A percentile compares a stretch with the other conserved stretches of the same genome.
These are phyloP conservation scores for Gentiana macrophylla DNA, from an alignment of 257 asterid genomes.

Conservation along the genomic window DNA sequence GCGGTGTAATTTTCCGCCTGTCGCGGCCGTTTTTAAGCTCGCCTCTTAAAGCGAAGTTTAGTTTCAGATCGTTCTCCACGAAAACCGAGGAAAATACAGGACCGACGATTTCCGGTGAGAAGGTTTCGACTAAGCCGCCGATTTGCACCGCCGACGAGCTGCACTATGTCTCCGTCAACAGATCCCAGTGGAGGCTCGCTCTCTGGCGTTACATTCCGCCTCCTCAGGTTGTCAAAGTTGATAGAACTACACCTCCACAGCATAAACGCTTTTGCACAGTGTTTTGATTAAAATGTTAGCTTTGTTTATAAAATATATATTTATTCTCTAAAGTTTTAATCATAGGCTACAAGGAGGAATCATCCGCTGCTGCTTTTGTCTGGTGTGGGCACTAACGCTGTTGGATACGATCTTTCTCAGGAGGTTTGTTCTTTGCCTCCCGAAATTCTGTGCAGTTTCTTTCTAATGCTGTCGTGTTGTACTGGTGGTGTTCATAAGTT, in stretches of 20 bases:
- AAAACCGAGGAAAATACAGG: slow-evolving; percentile 6
- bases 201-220: slow-evolving; percentile 93
- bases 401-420: slow-evolving; percentile 93
- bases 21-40: slow-evolving; percentile 14
- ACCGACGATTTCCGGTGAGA: slow-evolving; percentile 15
- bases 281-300: not conserved
- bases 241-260: not conserved
- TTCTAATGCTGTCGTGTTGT: no score
- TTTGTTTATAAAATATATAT: not conserved
- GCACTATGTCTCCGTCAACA: slow-evolving; percentile 64
- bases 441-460: not conserved
- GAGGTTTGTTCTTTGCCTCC: slow-evolving; percentile 43
- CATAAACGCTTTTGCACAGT: no score
- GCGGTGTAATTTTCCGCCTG: slow-evolving; percentile 34
- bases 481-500: no score
- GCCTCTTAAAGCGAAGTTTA: slow-evolving; percentile 10
- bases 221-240: slow-evolving; percentile 40
- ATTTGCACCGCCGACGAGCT: slow-evolving; percentile 96
- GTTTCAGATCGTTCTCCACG: slow-evolving; percentile 40
- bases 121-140: slow-evolving; percentile 49
- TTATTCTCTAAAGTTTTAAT: not conserved
- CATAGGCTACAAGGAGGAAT: slow-evolving; percentile 71
- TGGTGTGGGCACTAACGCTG: slow-evolving; percentile 94
- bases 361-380: slow-evolving; percentile 89
- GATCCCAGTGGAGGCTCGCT: slow-evolving; percentile 71